Evolutionary conservation across 2,329 filamentous ascomycete species (phyloP), one percentile per base, ranked within the genome.

Genomic region (Fusarium decemcellulare): DNA sequence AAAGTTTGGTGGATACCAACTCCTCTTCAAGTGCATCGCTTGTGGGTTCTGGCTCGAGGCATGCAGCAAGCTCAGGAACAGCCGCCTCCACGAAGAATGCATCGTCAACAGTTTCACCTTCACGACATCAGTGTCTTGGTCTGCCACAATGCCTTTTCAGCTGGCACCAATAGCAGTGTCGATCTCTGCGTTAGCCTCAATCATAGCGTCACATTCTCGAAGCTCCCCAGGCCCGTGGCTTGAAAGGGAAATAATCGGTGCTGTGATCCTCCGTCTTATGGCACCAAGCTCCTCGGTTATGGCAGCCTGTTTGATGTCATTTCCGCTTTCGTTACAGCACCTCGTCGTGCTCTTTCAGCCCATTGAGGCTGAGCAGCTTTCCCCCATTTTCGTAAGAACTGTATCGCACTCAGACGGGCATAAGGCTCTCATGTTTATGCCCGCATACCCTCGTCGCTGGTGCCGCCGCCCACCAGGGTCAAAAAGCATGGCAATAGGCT

Each of bases 211-310:
- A 10, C 11, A 6, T 6, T 23, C 16, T 8, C 16, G 11, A 10
- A 12, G 16, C 7, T 11, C 11, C 32, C 8, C 32, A 18, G 27
- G 15, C 9, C 11, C 23, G 36, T 16, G 36, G 8, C 54, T 58
- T 8, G 37, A 59, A 37, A 44, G 30, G 37, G 46, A 32, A 59
- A 36, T 30, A 15, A 6, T 18, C 56, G 56, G 56, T 46, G 39
- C 3, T 53, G 51, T 16, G 32, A 59, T 44, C 30, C 50, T 46
- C 47, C 56, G 56, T 59, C 50, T 59, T 59, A 59, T 36, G 30
- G 7, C 44, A 14, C 42, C 15, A 32, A 29, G 14, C 30, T 11
- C 16, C 14, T 39, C 15, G 36, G 9, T 15, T 29, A 29, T 14
- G 16, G 23, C 14, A 44, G 42, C 11, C 32, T 34, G 32, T 34